A percentile compares a stretch with the other conserved stretches of the same genome.
These are phyloP conservation scores for Achaetomium macrosporum DNA, from an alignment of 2,329 filamentous ascomycete species.

Conservation along the genomic window DNA sequence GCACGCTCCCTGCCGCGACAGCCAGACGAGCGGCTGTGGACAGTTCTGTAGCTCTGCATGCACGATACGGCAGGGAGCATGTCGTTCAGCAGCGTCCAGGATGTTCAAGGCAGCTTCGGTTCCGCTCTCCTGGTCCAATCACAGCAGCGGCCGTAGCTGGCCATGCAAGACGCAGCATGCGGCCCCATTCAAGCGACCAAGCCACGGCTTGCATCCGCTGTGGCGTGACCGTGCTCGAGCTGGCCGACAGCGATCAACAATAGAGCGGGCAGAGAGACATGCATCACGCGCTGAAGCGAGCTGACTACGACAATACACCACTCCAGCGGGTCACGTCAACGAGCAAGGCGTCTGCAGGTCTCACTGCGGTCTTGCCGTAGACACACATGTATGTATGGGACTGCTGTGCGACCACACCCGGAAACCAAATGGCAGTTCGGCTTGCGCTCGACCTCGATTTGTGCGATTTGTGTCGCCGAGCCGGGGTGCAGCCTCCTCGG, in stretches of 20 bases:
- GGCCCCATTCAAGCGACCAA: conserved; percentile 7
- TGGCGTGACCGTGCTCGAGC: conserved; percentile 7
- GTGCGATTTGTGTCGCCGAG: conserved; percentile 10
- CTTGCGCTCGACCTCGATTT: conserved; percentile 9
- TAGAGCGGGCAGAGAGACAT: not conserved
- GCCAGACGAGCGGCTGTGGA: not conserved
- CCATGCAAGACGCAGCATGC: conserved; percentile 13
- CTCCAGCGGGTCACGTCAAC: not conserved
- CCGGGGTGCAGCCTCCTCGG: conserved; percentile 12
- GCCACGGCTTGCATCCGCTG: conserved; percentile 15
- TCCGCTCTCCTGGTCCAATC: conserved; percentile 20
- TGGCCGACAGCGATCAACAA: not conserved
- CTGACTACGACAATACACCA: not conserved
- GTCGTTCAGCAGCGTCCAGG: conserved; percentile 9
- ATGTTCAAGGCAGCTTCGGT: conserved; percentile 2
- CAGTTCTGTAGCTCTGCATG: conserved; percentile 17
- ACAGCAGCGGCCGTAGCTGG: conserved; percentile 10
- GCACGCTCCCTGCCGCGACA: conserved; percentile 17
- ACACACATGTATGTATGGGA: conserved; percentile 7
- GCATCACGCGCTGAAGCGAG: not conserved
- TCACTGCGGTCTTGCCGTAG: conserved; percentile 7
- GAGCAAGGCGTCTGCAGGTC: not conserved
- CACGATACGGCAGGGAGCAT: conserved; percentile 20
- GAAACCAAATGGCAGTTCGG: conserved; percentile 4
- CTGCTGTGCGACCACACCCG: conserved; percentile 21